Percentiles rank a stretch among this genome's conserved stretches.
phyloP scores from a whole-genome alignment of 352 stramenopile species.

The Phytophthora macrochlamydospora region DNA sequence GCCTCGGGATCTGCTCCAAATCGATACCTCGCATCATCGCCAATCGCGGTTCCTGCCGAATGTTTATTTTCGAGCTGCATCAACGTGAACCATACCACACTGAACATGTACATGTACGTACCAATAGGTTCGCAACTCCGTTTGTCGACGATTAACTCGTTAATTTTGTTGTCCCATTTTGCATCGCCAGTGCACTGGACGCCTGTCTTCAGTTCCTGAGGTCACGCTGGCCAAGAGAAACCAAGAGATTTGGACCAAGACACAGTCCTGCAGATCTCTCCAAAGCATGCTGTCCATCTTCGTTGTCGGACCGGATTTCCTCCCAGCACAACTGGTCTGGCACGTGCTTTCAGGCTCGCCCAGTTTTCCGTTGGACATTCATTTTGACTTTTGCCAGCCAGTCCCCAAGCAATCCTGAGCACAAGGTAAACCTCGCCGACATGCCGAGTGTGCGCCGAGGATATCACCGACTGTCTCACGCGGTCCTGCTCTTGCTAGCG shows the following conservation, averaged over 20 bases:
- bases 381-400: constrained; percentile 17
- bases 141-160: not conserved
- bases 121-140: too few relatives aligned
- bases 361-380: not conserved
- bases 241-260: constrained; percentile 16
- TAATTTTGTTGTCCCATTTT: not conserved
- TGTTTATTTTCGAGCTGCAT: not conserved
- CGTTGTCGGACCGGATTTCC: constrained; percentile 1
- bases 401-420: not conserved
- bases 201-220: constrained; percentile 4
- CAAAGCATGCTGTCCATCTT: constrained; percentile 23
- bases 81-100: too few relatives aligned
- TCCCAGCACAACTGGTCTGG: constrained; percentile 17
- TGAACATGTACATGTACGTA: too few relatives aligned
- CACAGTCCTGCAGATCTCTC: constrained; percentile 17
- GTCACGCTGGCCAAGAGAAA: not conserved
- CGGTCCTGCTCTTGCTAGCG: not conserved
- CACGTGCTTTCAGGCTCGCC: constrained; percentile 5
- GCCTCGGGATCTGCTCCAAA: not conserved
- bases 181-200: constrained; percentile 20
- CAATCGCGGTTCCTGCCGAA: not conserved
- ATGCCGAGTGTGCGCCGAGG: not conserved
- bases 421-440: not conserved
- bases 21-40: constrained; percentile 1
- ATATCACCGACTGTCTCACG: not conserved